A percentile compares a stretch with the other conserved stretches of the same genome.
phyloP scores from a whole-genome alignment of 805 yeast species.

The Kodamaea fukazawae region DNA sequence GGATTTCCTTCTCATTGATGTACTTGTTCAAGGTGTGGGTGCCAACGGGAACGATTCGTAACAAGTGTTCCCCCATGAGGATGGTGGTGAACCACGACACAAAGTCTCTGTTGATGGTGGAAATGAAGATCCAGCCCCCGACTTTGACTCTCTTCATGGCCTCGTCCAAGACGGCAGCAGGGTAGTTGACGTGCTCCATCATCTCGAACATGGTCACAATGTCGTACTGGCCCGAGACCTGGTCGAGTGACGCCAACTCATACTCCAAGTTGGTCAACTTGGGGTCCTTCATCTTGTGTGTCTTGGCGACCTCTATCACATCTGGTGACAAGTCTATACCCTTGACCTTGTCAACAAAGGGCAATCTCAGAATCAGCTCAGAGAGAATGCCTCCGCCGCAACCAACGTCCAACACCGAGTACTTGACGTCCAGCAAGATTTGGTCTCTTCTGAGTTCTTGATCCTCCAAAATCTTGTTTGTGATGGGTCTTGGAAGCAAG shows the following conservation, averaged over 20 bases:
- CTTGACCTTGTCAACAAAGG: slow-evolving; percentile 56
- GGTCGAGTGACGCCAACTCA: slow-evolving; percentile 60
- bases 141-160: slow-evolving; percentile 69
- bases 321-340: slow-evolving; percentile 88
- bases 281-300: slow-evolving; percentile 70
- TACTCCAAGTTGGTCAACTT: slow-evolving; percentile 52
- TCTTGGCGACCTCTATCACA: slow-evolving; percentile 74
- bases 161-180: slow-evolving; percentile 65
- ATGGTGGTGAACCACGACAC: slow-evolving; percentile 92
- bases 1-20: slow-evolving; percentile 71
- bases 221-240: slow-evolving; percentile 54
- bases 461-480: slow-evolving; percentile 45
- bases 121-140: slow-evolving; percentile 82
- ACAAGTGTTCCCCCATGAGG: slow-evolving; percentile 77
- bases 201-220: slow-evolving; percentile 89
- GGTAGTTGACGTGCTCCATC: slow-evolving; percentile 90
- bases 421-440: slow-evolving; percentile 32
- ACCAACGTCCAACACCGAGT: slow-evolving; percentile 79
- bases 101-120: slow-evolving; percentile 88
- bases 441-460: slow-evolving; percentile 47
- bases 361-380: slow-evolving; percentile 81
- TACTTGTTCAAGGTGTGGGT: slow-evolving; percentile 88
- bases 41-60: slow-evolving; percentile 84
- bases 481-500: slow-evolving; percentile 59
- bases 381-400: slow-evolving; percentile 97